Evolutionary conservation across 306 rosid species (phyloP), one percentile per base, ranked within the genome.

Genomic region (Prunus mongolica): DNA sequence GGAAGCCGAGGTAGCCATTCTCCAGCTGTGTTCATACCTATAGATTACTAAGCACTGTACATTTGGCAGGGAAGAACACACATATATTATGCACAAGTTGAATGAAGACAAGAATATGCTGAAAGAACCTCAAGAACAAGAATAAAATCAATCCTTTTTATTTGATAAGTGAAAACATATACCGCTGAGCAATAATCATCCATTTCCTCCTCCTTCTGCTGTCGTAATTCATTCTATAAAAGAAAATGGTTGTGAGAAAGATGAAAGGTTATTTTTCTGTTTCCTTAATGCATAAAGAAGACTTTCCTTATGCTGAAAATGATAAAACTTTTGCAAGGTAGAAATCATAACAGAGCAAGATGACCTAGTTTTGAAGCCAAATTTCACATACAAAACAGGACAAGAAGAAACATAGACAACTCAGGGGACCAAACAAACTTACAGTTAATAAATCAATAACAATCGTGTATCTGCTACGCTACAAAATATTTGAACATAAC

Each of bases 181-280:
- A 95, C 99, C 93, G 88, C 90, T 10, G 99, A 96, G 79, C 96
- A 92, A 84, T 92, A 89, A 86, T 96, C 97, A 76, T 96, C 98
- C 92, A 91, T 89, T 83, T 89, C 89, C 87, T 96, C 99, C 89
- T 96, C 99, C 90, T 91, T 92, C 78, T 79, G 92, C 82, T 92
- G 99, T 75, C 96, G 87, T 79, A 96, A 67, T 65, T 92, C 99
- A 79, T 96, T 93, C 99, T 95, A 73, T 5, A 74, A 81, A 71
- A 80, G 62, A 65, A 81, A 61, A 44, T 18, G n/a, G 25, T 49
- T 11, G 41, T 50, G 7, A 78, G 41, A 38, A 55, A 46, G 9
- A 62, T 58, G 63, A 61, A 15, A 5, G 56, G 22, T 51, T 50
- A 38, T 44, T 45, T 15, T 3, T 24, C 45, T n/a, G 27, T 30